Percentiles rank a stretch among this genome's conserved stretches.
phyloP scores from a whole-genome alignment of 2,329 filamentous ascomycete genomes.

The Trematosphaeria pertusa region DNA sequence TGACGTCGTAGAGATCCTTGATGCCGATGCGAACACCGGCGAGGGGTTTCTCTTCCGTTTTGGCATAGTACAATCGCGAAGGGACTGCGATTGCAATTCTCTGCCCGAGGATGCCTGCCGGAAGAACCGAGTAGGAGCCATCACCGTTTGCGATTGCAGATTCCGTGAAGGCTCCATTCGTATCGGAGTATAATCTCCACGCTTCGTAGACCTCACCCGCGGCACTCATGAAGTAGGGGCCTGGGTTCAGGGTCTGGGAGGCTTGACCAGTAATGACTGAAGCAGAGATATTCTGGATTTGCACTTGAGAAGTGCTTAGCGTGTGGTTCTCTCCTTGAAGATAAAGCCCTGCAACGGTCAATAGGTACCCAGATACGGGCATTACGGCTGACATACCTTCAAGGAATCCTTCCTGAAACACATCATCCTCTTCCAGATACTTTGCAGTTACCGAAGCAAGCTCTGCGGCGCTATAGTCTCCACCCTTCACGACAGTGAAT shows the following conservation, averaged over 20 bases:
- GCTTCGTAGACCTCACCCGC: constrained; percentile 57
- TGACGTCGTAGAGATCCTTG: constrained; percentile 68
- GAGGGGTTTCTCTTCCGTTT: constrained; percentile 61
- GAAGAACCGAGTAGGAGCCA: constrained; percentile 53
- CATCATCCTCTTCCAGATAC: constrained; percentile 49
- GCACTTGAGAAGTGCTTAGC: not conserved
- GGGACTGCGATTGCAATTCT: constrained; percentile 61
- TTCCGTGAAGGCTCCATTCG: constrained; percentile 59
- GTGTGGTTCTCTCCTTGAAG: constrained; percentile 18
- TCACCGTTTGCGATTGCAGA: constrained; percentile 49
- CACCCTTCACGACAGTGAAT: constrained; percentile 46
- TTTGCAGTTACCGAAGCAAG: constrained; percentile 31
- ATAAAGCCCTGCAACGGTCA: constrained; percentile 26
- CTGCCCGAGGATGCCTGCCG: constrained; percentile 52
- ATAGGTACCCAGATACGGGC: not conserved
- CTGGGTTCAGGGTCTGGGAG: constrained; percentile 45
- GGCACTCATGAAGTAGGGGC: constrained; percentile 59
- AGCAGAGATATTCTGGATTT: constrained; percentile 19
- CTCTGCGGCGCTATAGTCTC: constrained; percentile 26
- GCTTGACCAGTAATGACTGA: constrained; percentile 24
- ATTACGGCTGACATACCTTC: constrained; percentile 28
- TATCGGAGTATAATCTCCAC: constrained; percentile 59
- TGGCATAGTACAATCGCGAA: constrained; percentile 65
- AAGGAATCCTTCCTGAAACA: constrained; percentile 50
- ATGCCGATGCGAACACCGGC: constrained; percentile 67